Evolutionary conservation across 2,329 filamentous ascomycete genomes (phyloP).

Genomic region (Verticillium albo-atrum): DNA sequence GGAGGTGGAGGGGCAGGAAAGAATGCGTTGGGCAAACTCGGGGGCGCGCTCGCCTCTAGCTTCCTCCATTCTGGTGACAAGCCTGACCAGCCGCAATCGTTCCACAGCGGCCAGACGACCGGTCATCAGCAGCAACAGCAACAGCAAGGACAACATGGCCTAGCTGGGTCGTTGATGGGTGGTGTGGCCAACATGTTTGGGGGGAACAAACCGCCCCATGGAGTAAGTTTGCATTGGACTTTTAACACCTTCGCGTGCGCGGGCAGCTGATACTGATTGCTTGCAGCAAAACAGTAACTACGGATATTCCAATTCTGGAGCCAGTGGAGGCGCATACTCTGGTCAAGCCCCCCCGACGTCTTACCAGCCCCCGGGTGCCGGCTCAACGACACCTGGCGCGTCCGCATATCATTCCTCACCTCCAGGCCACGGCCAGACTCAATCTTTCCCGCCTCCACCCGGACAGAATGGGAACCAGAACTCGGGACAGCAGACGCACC

Average conservation of each 20-base stretch:
- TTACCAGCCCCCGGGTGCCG: slow-evolving; percentile 40
- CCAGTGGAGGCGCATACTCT: slow-evolving; percentile 51
- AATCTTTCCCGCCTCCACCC: slow-evolving; percentile 14
- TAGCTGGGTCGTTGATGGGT: slow-evolving; percentile 50
- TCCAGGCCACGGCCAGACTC: slow-evolving; percentile 11
- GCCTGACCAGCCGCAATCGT: slow-evolving; percentile 40
- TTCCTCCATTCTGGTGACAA: slow-evolving; percentile 48
- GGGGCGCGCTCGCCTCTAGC: slow-evolving; percentile 52
- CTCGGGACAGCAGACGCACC: slow-evolving; percentile 10
- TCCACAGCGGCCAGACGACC: slow-evolving; percentile 41
- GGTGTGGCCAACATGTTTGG: slow-evolving; percentile 49
- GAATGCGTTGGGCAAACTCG: slow-evolving; percentile 46
- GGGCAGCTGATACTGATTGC: not conserved
- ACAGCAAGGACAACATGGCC: slow-evolving; percentile 38
- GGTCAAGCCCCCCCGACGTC: slow-evolving; percentile 59
- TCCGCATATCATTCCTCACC: slow-evolving; percentile 23
- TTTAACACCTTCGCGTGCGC: not conserved
- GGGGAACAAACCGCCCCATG: slow-evolving; percentile 38
- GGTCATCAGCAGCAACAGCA: slow-evolving; percentile 23
- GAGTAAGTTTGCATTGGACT: slow-evolving; percentile 24
- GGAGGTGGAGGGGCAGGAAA: slow-evolving; percentile 26
- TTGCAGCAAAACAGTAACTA: slow-evolving; percentile 47
- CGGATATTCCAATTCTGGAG: slow-evolving; percentile 54
- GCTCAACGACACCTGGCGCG: slow-evolving; percentile 17
- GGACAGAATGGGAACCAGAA: slow-evolving; percentile 5